Evolutionary conservation across 805 yeast species (phyloP), one percentile per base, ranked within the genome.

Genomic region (Pichia deserticola): DNA sequence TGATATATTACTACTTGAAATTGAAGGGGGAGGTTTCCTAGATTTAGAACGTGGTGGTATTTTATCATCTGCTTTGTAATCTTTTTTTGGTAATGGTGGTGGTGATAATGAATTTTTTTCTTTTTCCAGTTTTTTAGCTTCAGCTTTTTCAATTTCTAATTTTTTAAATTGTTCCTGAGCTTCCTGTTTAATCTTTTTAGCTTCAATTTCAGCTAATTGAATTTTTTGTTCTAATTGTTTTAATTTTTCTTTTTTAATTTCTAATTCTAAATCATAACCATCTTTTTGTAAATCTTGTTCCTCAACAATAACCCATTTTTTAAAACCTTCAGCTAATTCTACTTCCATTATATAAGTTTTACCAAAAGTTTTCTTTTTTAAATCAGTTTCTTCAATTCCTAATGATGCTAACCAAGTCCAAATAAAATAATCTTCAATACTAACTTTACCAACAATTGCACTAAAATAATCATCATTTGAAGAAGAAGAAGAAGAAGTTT

Each of bases 321-420:
- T 82, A 58, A 76, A 86, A 58, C 73, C 89, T 34, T 82, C 90
- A 55, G 81, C 82, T 55, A 86, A 73, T 42, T 86, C 88, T 41
- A 87, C 88, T 57, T 89, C 96, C 47, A 87, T 77, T 7, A 89
- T 87, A 49, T 87, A 73, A 0, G 95, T 82, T 55, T 93, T 76
- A 9, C 96, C 96, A 69, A 89, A 89, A 1, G 83, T 64, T 34
- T 76, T 75, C 63, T 85, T 85, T 57, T 81, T 80, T 28, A 71
- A 65, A 34, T 75, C 72, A 0, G 89, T 78, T 60, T 86, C 85
- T 61, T 89, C 96, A 34, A 81, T 74, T 0, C 87, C 87, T 28
- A 88, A 62, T 2, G 89, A 77, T 1, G 89, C 79, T 60, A 88
- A 71, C 96, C 96, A 89, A 0, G 96, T 78, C 96, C 96, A 89